Evolutionary conservation across 306 rosid species (phyloP), one percentile per base, ranked within the genome.

Genomic region (Prunus armeniaca): DNA sequence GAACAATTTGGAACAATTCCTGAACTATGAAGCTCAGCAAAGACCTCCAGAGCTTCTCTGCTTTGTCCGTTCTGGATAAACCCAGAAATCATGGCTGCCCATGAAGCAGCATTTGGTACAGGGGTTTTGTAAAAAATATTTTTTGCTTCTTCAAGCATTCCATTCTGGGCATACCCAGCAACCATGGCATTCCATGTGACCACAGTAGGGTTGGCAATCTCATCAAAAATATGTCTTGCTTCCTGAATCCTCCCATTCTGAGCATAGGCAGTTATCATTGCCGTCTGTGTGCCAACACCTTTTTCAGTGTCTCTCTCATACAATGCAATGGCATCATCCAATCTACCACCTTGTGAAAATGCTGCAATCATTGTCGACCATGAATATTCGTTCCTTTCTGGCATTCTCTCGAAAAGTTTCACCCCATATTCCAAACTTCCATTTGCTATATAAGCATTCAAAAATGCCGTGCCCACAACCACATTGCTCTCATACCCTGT

Each of bases 131-230:
- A 52, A 76, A 79, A 84, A 7, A 78, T 58, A 65, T 67, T 61
- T 49, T 76, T 80, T 38, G 87, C 87, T 73, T 80, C 82, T 52
- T 80, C 82, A 80, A 67, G 67, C 87, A 80, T 83, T 79, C 87
- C 79, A 54, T 84, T 84, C 43, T 84, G 82, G 52, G 79, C 79
- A 76, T 84, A 80, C 19, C 72, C 79, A 51, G 87, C 68, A 54
- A 84, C 24, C 81, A 83, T 79, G 28, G 87, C 87, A 72, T 76
- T 83, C 87, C 78, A 72, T 11, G 75, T 55, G 38, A 80, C 84
- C 67, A 76, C 84, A 80, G 50, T 67, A 1, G 87, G 87, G 57
- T 67, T 72, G 28, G 43, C 24, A 71, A 83, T 80, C 65, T 76
- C 68, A 63, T 80, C 66, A 73, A 83, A 80, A 43, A 71, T 73